phyloP scores from a whole-genome alignment of 495 filamentous ascomycete genomes.

The Hypoxylon subgilvum region DNA sequence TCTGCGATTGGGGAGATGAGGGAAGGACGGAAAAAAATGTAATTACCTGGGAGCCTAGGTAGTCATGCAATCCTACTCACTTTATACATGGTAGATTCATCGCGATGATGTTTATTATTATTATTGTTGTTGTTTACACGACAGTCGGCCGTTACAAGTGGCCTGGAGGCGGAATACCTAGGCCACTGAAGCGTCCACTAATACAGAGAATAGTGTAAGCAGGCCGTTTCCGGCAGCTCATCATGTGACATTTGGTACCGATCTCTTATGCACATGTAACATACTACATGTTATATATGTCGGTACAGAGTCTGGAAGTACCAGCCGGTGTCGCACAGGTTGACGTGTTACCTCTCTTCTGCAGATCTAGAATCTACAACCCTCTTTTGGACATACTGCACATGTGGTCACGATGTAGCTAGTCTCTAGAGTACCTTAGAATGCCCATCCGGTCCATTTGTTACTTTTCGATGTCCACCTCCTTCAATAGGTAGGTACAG shows the following conservation, averaged over 20 bases:
- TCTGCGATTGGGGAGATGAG: constrained; percentile 5
- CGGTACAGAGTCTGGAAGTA: not conserved
- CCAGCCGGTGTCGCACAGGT: too few species aligned
- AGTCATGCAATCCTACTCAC: not conserved
- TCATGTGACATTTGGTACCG: not conserved
- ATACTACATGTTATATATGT: too few species aligned
- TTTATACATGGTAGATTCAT: constrained; percentile 10
- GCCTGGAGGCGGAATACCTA: not conserved
- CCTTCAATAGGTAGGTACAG: too few species aligned
- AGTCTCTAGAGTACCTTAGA: too few species aligned
- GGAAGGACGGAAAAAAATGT: not conserved
- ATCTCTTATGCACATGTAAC: too few species aligned
- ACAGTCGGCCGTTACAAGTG: not conserved
- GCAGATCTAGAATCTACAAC: too few species aligned
- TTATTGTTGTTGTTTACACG: constrained; percentile 1
- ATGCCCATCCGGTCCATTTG: too few species aligned
- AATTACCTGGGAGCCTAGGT: not conserved
- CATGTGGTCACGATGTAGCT: too few species aligned
- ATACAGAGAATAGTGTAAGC: not conserved
- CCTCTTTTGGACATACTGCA: too few species aligned
- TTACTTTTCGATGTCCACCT: too few species aligned
- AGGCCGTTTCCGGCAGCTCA: not conserved
- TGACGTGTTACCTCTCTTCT: too few species aligned
- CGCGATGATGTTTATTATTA: constrained; percentile 18
- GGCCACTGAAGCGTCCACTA: not conserved